These are phyloP conservation scores for Cordyceps farinosa DNA, from an alignment of 2,329 filamentous ascomycete species.

Conservation along the genomic window DNA sequence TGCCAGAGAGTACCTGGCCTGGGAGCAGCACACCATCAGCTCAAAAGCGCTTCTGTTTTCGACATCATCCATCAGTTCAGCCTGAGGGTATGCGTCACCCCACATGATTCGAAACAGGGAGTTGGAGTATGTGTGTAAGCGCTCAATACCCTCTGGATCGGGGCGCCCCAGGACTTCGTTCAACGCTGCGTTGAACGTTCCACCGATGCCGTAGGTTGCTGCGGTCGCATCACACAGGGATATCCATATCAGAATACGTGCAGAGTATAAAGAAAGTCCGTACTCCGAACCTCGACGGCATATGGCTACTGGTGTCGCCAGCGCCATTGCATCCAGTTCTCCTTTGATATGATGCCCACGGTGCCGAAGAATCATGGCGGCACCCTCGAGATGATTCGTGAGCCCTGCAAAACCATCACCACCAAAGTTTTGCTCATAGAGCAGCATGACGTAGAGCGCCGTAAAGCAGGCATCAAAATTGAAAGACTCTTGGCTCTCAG, in stretches of 20 bases:
- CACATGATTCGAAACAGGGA: constrained; percentile 32
- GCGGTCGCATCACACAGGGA: constrained; percentile 30
- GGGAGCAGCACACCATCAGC: constrained; percentile 29
- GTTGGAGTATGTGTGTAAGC: constrained; percentile 32
- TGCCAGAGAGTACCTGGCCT: constrained; percentile 32
- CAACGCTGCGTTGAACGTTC: constrained; percentile 29
- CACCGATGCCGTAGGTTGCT: constrained; percentile 31
- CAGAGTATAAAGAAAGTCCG: constrained; percentile 31
- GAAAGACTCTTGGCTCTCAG: constrained; percentile 19
- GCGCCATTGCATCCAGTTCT: background rate
- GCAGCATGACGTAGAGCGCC: constrained; percentile 33
- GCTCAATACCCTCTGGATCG: constrained; percentile 25
- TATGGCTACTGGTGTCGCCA: background rate
- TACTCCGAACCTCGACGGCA: background rate
- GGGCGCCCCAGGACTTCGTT: constrained; percentile 10
- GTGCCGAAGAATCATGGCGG: constrained; percentile 30
- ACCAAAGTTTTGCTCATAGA: constrained; percentile 36
- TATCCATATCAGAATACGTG: constrained; percentile 34
- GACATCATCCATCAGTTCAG: constrained; percentile 33
- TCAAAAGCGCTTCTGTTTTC: constrained; percentile 34
- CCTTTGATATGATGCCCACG: constrained; percentile 20
- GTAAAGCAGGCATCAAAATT: constrained; percentile 32
- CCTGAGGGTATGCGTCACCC: constrained; percentile 32
- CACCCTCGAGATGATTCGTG: constrained; percentile 31
- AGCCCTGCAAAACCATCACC: constrained; percentile 30